A percentile compares a stretch with the other conserved stretches of the same genome.
Conservation (phyloP, 176 grass and related monocot species). For the Pontederia paniculata region DNA sequence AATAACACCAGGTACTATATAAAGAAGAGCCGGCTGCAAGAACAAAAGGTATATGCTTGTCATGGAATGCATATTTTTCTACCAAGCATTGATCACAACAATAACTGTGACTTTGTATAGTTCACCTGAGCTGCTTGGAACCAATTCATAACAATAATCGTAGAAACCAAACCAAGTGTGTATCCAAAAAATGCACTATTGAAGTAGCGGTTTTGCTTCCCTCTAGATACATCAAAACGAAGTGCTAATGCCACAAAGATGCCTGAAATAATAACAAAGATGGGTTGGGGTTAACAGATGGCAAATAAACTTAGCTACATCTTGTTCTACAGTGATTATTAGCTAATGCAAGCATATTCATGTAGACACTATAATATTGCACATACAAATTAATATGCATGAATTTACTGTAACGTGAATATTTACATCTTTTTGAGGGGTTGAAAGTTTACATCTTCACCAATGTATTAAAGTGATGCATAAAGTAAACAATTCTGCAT, state of each 20-base stretch:
- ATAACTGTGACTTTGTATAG: not conserved
- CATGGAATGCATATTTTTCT: not conserved
- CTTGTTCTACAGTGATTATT: no score
- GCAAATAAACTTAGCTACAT: no score
- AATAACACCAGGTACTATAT: slow-evolving; percentile 76
- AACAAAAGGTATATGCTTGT: not conserved
- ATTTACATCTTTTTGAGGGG: no score
- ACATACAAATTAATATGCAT: no score
- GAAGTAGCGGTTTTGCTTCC: slow-evolving; percentile 55
- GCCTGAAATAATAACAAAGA: slow-evolving; percentile 25
- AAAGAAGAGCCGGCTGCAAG: slow-evolving; percentile 65
- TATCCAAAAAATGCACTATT: slow-evolving; percentile 87
- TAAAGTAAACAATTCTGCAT: no score
- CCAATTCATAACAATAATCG: slow-evolving; percentile 90
- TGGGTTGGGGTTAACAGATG: no score
- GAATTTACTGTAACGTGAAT: no score
- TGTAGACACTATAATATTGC: no score
- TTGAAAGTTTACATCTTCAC: no score
- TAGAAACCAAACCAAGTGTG: slow-evolving; percentile 38
- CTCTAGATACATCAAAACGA: slow-evolving; percentile 75
- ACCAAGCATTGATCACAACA: not conserved
- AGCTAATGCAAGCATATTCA: no score
- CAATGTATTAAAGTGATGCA: no score
- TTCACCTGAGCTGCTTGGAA: slow-evolving; percentile 82
- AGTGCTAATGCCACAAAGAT: slow-evolving; percentile 86